Conservation (phyloP, 345 rosid species). For the Rhodomyrtus tomentosa region DNA sequence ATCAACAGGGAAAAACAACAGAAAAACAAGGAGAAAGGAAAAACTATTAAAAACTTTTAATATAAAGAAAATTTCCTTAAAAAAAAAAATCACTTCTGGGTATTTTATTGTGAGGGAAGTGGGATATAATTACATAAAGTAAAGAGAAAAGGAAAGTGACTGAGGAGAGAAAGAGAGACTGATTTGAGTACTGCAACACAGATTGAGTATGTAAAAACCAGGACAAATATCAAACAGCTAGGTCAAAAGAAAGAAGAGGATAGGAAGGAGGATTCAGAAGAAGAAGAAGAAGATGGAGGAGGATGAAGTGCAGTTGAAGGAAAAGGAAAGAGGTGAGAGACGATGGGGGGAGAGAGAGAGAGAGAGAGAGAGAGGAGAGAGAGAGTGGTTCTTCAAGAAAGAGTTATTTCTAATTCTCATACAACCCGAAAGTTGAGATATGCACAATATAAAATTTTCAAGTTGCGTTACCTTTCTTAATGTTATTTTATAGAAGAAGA, state of each 20-base stretch:
- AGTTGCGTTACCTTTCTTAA: not conserved
- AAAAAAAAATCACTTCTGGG: not conserved
- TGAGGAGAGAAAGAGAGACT: not conserved
- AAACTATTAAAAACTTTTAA: conserved; percentile 1
- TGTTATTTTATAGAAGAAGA: not conserved
- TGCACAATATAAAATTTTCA: not conserved
- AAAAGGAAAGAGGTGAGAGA: not conserved
- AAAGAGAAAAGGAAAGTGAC: not conserved
- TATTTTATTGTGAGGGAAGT: not conserved
- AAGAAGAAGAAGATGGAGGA: not conserved
- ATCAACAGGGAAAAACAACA: conserved; percentile 4
- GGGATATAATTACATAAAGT: not conserved
- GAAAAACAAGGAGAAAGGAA: conserved; percentile 18
- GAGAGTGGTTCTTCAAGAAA: not conserved
- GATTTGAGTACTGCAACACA: not conserved
- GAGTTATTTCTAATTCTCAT: not conserved
- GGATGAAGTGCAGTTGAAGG: conserved; percentile 10
- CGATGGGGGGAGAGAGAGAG: not conserved
- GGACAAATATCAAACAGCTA: not conserved
- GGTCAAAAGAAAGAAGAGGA: not conserved
- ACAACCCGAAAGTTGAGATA: not conserved
- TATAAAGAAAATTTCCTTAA: not conserved
- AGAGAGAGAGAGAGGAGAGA: conserved; percentile 1
- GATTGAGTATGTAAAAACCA: not conserved
- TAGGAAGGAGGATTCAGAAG: not conserved